Percentiles rank a stretch among this genome's conserved stretches.
phyloP scores from a whole-genome alignment of 306 rosid species.

The Mimosa pudica region DNA sequence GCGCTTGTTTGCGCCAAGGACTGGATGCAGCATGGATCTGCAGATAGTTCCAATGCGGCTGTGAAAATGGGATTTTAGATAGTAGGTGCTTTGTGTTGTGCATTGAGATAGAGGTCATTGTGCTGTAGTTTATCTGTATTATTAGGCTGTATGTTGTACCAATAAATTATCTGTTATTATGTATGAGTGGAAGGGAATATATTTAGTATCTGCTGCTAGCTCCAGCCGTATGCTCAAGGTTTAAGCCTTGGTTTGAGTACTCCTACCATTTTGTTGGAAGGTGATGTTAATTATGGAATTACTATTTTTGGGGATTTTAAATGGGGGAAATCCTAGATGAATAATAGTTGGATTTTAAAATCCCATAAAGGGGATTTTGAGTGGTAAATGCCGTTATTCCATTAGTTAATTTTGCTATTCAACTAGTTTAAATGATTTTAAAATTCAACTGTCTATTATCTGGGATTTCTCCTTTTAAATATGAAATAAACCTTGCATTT shows the following conservation, averaged over 20 bases:
- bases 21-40: slow-evolving; percentile 73
- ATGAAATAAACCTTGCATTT: too few species aligned
- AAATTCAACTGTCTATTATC: too few species aligned
- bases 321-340: too few species aligned
- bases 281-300: slow-evolving; percentile 11
- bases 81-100: slow-evolving; percentile 34
- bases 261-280: neutral
- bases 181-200: slow-evolving; percentile 41
- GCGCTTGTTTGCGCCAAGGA: slow-evolving; percentile 94
- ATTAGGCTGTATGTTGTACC: slow-evolving; percentile 38
- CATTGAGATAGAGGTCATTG: slow-evolving; percentile 34
- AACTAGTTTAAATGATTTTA: too few species aligned
- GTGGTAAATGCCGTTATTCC: too few species aligned
- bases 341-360: too few species aligned
- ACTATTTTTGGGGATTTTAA: neutral
- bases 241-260: neutral
- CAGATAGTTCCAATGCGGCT: slow-evolving; percentile 52
- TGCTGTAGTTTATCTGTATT: slow-evolving; percentile 13
- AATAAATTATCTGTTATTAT: slow-evolving; percentile 26
- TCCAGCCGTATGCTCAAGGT: slow-evolving; percentile 23
- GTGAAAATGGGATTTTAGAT: slow-evolving; percentile 68
- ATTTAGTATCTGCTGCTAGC: slow-evolving; percentile 36
- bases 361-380: too few species aligned
- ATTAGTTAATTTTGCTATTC: too few species aligned
- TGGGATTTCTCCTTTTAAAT: too few species aligned